phyloP scores from a whole-genome alignment of 2,329 filamentous ascomycete genomes.

The Neofusicoccum umdonicola region DNA sequence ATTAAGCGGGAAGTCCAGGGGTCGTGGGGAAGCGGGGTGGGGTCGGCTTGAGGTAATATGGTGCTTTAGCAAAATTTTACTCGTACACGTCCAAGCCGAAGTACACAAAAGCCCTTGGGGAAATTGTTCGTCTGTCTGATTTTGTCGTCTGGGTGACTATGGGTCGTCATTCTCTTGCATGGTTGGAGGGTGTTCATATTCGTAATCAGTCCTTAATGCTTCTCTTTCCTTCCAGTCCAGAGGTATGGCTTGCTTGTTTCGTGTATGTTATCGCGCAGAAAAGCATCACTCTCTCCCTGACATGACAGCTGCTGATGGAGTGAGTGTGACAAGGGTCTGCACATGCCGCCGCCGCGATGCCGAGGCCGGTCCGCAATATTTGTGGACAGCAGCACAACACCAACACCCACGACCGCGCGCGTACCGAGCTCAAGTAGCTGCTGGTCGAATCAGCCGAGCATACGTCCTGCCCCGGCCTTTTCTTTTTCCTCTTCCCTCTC shows the following conservation, averaged over 20 bases:
- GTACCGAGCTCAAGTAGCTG: not conserved
- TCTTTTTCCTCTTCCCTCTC: not conserved
- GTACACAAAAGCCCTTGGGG: constrained; percentile 11
- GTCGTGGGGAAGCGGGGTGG: constrained; percentile 8
- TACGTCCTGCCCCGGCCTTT: not conserved
- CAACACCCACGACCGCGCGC: not conserved
- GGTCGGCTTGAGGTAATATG: constrained; percentile 11
- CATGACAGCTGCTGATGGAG: not conserved
- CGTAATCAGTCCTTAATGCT: constrained; percentile 9
- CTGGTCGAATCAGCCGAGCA: not conserved
- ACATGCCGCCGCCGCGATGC: not conserved
- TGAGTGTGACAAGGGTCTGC: constrained; percentile 8
- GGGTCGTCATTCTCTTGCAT: constrained; percentile 4
- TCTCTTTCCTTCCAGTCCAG: not conserved
- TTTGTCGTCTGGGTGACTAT: not conserved
- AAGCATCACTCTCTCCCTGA: constrained; percentile 10
- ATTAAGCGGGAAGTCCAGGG: not conserved
- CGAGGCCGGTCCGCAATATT: not conserved
- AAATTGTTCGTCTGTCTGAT: not conserved
- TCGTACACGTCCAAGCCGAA: constrained; percentile 6
- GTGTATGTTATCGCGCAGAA: constrained; percentile 9
- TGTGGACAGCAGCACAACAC: not conserved
- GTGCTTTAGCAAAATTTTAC: constrained; percentile 17
- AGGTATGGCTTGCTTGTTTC: constrained; percentile 2
- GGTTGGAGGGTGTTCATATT: not conserved